Conservation (phyloP, 805 yeast species). For the Millerago galiae region DNA sequence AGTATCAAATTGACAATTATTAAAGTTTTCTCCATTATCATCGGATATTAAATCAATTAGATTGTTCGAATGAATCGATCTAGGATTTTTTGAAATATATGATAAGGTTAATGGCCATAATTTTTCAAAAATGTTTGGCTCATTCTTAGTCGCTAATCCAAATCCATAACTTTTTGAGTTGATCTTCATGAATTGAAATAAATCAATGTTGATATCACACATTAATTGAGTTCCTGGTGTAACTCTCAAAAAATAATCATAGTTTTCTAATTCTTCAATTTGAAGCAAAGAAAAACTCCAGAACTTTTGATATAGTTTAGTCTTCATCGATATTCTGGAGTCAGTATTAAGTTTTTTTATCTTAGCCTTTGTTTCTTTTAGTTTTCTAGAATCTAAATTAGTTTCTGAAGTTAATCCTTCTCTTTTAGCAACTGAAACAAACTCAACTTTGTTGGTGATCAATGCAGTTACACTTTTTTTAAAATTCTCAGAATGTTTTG, state of each 20-base stretch:
- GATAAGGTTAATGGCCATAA: slow-evolving; percentile 70
- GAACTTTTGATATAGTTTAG: slow-evolving; percentile 43
- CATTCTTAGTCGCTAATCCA: slow-evolving; percentile 58
- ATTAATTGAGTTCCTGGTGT: slow-evolving; percentile 38
- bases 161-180: slow-evolving; percentile 58
- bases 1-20: slow-evolving; percentile 86
- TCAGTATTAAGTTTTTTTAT: slow-evolving; percentile 37
- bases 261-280: slow-evolving; percentile 34
- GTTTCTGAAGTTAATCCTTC: slow-evolving; percentile 46
- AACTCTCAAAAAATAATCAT: slow-evolving; percentile 47
- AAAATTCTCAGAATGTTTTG: slow-evolving; percentile 49
- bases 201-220: slow-evolving; percentile 43
- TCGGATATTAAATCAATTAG: slow-evolving; percentile 66
- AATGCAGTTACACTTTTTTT: slow-evolving; percentile 34
- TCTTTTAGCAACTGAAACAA: slow-evolving; percentile 52
- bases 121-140: slow-evolving; percentile 62
- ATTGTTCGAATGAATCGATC: slow-evolving; percentile 52
- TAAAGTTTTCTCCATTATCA: slow-evolving; percentile 64
- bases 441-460: slow-evolving; percentile 50
- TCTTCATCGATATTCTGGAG: slow-evolving; percentile 38
- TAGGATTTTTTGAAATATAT: slow-evolving; percentile 55
- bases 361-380: slow-evolving; percentile 33
- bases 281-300: slow-evolving; percentile 42
- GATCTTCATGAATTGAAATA: slow-evolving; percentile 43
- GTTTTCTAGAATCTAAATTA: slow-evolving; percentile 43